These are phyloP conservation scores for Dillenia suffruticosa DNA, from an alignment of 164 flowering plant genomes.

Conservation along the genomic window DNA sequence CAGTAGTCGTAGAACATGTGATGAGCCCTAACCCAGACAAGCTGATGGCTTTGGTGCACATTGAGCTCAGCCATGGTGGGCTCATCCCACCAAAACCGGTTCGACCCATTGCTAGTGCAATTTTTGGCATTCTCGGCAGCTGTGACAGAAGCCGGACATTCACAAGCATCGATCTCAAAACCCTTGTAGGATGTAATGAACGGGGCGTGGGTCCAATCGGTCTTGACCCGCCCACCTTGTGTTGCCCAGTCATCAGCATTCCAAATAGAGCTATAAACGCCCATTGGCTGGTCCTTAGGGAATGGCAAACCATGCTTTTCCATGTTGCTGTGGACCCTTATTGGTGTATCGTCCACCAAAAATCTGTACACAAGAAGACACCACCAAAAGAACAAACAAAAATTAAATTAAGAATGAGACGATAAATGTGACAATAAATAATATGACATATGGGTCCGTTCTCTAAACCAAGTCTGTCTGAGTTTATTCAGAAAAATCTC, in stretches of 20 bases:
- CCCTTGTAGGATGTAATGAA: constrained; percentile 74
- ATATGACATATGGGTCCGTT: too few species aligned
- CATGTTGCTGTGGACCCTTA: constrained; percentile 68
- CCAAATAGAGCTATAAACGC: constrained; percentile 97
- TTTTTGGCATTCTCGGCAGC: constrained; percentile 36
- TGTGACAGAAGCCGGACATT: constrained; percentile 31
- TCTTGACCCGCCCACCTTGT: constrained; percentile 88
- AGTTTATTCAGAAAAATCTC: too few species aligned
- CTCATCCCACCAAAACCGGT: constrained; percentile 80
- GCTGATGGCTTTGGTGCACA: constrained; percentile 89
- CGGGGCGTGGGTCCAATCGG: constrained; percentile 90
- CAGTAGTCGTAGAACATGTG: constrained; percentile 88
- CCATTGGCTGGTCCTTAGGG: constrained; percentile 94
- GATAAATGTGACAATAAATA: too few species aligned
- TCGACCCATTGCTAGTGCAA: constrained; percentile 40
- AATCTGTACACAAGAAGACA: constrained; percentile 34
- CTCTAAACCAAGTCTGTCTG: too few species aligned
- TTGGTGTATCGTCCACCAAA: constrained; percentile 86
- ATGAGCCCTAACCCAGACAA: constrained; percentile 81
- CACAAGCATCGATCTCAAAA: constrained; percentile 74
- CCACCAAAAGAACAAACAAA: too few species aligned
- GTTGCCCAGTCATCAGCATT: constrained; percentile 99
- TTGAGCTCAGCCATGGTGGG: constrained; percentile 69
- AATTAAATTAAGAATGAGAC: not conserved
- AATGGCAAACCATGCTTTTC: constrained; percentile 69